Base-by-base conservation (phyloP, 2,329 filamentous ascomycete genomes). In the Laburnicola sp. region DNA sequence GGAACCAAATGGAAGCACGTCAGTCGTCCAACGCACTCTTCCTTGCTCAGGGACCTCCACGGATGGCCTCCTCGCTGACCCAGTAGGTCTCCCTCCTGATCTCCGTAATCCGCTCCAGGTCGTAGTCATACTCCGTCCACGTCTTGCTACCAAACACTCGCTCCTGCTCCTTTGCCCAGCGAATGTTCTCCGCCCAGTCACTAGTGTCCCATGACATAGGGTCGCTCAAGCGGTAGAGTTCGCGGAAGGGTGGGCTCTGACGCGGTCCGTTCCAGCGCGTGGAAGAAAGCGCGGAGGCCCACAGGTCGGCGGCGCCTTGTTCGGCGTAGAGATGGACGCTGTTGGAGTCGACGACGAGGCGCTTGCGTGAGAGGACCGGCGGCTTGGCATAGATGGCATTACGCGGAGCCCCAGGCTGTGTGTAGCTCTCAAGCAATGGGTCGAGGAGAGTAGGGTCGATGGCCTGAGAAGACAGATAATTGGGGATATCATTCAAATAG, bases 181-280 rank as follows among this genome's bases (percentile, higher is more conserved):
- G 61, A 3, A 71, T 59, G n/a, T 68, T 68, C 53, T 71, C 68
- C 0, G 65, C 66, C 63, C 63, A 69, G 8, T 68, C 67, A 38
- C 57, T 60, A 0, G 31, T 44, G 32, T 48, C 42, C 9, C 16
- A 21, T 5, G 23, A 11, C 7, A 4, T 6, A 3, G 65, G 66
- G 6, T 60, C 35, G 6, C 53, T 60, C 25, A 70, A 32, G 3
- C 53, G 58, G 26, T 67, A 50, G n/a, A 70, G 48, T 56, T 66
- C 63, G 28, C 66, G 65, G 48, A 54, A 69, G 3, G 64, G 64
- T 0, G 59, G 23, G 6, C 37, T 23, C 8, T 34, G 47, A 22
- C 63, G 62, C n/a, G 63, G 57, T 3, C 62, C 62, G 6, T 48
- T 35, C 43, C 60, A 66, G 30, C 63, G 57, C 25, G 46, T 43